These are phyloP conservation scores for Fusarium kyushuense DNA, from an alignment of 2,329 filamentous ascomycete species.

Conservation along the genomic window DNA sequence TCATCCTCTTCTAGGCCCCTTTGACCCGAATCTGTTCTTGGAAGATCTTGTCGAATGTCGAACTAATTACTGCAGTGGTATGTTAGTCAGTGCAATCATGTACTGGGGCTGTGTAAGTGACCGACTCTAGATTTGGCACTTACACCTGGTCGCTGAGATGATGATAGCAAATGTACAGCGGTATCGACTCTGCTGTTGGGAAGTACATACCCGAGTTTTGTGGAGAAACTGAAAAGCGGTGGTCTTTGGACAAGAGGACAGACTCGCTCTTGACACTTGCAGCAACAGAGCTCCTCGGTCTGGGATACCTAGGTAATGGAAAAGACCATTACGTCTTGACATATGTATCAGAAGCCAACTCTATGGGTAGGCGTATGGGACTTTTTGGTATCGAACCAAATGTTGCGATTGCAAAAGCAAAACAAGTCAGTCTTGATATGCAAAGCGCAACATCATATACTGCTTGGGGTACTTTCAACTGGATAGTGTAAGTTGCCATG, in stretches of 20 bases:
- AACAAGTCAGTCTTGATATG: constrained; percentile 8
- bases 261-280: constrained; percentile 47
- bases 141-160: neutral
- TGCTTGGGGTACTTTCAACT: constrained; percentile 54
- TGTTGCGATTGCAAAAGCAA: constrained; percentile 14
- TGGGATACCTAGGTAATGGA: constrained; percentile 53
- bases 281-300: constrained; percentile 50
- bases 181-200: neutral
- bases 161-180: constrained; percentile 30
- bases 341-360: constrained; percentile 48
- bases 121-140: neutral
- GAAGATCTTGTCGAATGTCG: constrained; percentile 48
- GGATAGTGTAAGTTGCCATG: constrained; percentile 51
- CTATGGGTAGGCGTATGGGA: constrained; percentile 49
- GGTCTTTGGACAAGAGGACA: constrained; percentile 14
- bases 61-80: constrained; percentile 8
- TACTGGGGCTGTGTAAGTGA: constrained; percentile 35
- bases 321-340: constrained; percentile 51
- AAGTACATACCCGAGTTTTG: constrained; percentile 11
- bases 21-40: constrained; percentile 53
- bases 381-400: constrained; percentile 45
- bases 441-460: constrained; percentile 39
- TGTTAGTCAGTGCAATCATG: constrained; percentile 19
- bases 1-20: constrained; percentile 54
- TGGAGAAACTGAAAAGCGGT: constrained; percentile 23